Percentiles rank a stretch among this genome's conserved stretches.
These are phyloP conservation scores for Aureobasidium sp. DNA, from an alignment of 2,329 filamentous ascomycete genomes.

Conservation along the genomic window DNA sequence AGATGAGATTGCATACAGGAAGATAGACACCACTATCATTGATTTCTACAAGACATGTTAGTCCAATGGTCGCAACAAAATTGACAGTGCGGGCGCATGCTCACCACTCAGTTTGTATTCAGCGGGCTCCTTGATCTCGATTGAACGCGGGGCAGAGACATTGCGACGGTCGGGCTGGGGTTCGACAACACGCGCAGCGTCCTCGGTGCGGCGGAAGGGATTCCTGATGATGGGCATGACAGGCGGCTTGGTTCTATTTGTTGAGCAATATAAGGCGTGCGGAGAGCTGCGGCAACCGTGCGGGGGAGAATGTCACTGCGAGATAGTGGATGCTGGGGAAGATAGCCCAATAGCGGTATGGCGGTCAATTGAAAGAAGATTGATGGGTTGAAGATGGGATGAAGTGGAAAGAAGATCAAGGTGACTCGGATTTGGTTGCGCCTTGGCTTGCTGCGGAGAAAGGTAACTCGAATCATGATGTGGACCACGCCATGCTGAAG, in stretches of 20 bases:
- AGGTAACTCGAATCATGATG: slow-evolving; percentile 1
- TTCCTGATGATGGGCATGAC: slow-evolving; percentile 34
- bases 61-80: slow-evolving; percentile 14
- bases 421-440: not conserved
- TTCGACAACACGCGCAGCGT: slow-evolving; percentile 29
- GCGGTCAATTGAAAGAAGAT: not conserved
- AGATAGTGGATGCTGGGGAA: not conserved
- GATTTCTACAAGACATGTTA: slow-evolving; percentile 57
- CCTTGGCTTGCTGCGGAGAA: slow-evolving; percentile 7
- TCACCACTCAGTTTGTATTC: slow-evolving; percentile 49
- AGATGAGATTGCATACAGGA: slow-evolving; percentile 51
- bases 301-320: not conserved
- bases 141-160: slow-evolving; percentile 29
- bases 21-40: slow-evolving; percentile 94
- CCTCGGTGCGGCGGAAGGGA: slow-evolving; percentile 33
- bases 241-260: not conserved
- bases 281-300: not conserved
- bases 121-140: slow-evolving; percentile 39
- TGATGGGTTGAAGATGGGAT: not conserved
- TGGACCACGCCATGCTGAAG: not conserved
- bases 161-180: slow-evolving; percentile 15
- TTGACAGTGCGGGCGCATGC: slow-evolving; percentile 19
- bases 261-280: slow-evolving; percentile 3
- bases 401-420: not conserved
- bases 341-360: not conserved